These are phyloP conservation scores for Clarireedia homoeocarpa DNA, from an alignment of 2,329 filamentous ascomycete genomes.

Conservation along the genomic window DNA sequence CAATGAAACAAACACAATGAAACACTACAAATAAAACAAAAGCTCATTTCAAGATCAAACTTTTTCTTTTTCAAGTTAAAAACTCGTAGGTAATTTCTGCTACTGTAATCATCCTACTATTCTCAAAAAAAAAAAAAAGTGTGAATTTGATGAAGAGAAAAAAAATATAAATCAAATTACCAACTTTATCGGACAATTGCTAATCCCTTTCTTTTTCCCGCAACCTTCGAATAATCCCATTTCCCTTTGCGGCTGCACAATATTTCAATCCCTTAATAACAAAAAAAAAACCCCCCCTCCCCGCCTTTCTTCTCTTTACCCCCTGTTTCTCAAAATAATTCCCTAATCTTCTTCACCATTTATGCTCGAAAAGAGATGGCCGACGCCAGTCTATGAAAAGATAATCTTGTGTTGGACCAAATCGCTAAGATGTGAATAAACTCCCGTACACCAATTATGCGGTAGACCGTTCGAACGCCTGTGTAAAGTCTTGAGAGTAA, in stretches of 20 bases:
- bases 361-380: conserved; percentile 24
- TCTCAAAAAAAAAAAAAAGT: no score
- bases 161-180: conserved; percentile 16
- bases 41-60: no score
- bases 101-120: no score
- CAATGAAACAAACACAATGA: no score
- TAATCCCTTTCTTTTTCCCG: conserved; percentile 8
- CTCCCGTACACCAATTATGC: conserved; percentile 30
- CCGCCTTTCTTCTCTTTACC: conserved; percentile 3
- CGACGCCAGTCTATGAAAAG: conserved; percentile 28
- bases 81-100: no score
- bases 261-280: conserved; percentile 16
- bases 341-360: conserved; percentile 13
- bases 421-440: conserved; percentile 30
- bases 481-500: conserved; percentile 21
- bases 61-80: no score
- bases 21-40: no score
- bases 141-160: no score
- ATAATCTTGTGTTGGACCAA: conserved; percentile 25
- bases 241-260: conserved; percentile 16
- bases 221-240: conserved; percentile 16
- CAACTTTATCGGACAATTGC: conserved; percentile 12
- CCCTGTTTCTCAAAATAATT: conserved; percentile 11
- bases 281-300: no score
- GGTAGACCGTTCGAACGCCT: conserved; percentile 24